Percentiles rank a stretch among this genome's conserved stretches.
phyloP scores from a whole-genome alignment of 2,329 filamentous ascomycete genomes.

The Macrophomina phaseolina region DNA sequence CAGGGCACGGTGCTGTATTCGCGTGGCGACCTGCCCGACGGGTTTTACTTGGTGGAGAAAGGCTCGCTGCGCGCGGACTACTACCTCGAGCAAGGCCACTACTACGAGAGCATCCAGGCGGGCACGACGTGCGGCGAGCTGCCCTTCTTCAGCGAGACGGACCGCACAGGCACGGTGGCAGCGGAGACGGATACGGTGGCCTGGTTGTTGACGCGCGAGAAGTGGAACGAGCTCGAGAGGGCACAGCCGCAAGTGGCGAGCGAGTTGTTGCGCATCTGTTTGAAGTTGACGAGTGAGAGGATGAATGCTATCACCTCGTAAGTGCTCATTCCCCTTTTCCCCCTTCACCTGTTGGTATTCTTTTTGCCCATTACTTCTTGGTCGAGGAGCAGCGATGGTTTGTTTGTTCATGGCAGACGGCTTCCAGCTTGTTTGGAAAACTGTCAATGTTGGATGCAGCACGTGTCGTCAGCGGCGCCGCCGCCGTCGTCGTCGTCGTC shows the following conservation, averaged over 20 bases:
- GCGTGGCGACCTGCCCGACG: slow-evolving; percentile 74
- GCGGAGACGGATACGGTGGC: slow-evolving; percentile 82
- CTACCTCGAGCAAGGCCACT: slow-evolving; percentile 83
- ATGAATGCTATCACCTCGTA: slow-evolving; percentile 74
- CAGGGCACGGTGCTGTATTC: slow-evolving; percentile 78
- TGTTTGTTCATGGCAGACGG: too few relatives aligned
- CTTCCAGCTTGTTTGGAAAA: too few relatives aligned
- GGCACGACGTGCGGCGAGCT: slow-evolving; percentile 95
- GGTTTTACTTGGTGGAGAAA: slow-evolving; percentile 88
- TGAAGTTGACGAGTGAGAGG: slow-evolving; percentile 93
- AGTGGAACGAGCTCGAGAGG: slow-evolving; percentile 75
- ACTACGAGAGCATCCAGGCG: slow-evolving; percentile 90
- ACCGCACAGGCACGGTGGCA: slow-evolving; percentile 82
- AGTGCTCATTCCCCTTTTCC: slow-evolving; percentile 38
- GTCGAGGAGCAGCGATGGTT: too few relatives aligned
- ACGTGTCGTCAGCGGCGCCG: not conserved
- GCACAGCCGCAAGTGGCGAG: slow-evolving; percentile 77
- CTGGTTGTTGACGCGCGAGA: slow-evolving; percentile 77
- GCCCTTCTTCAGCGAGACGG: slow-evolving; percentile 92
- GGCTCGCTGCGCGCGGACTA: slow-evolving; percentile 92
- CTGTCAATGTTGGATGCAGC: too few relatives aligned
- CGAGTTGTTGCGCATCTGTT: slow-evolving; percentile 82
- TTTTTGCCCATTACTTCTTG: not conserved
- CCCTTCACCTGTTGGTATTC: not conserved
- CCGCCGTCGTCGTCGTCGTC: not conserved